These are phyloP conservation scores for Dipteronia dyeriana DNA, from an alignment of 345 rosid genomes.

Conservation along the genomic window DNA sequence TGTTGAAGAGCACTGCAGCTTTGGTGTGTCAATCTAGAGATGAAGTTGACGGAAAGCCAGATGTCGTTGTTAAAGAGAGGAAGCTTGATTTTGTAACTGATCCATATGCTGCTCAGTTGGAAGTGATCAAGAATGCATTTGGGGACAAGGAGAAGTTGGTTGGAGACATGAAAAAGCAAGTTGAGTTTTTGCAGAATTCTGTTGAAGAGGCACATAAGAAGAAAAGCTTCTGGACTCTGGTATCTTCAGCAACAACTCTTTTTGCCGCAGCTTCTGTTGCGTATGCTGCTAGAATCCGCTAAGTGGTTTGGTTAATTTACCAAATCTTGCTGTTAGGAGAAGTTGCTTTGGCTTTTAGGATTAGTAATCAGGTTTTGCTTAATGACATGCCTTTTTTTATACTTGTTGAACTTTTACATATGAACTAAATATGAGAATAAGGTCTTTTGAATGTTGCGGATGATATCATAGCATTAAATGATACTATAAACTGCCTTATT, in stretches of 20 bases:
- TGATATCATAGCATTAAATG: conserved; percentile 1
- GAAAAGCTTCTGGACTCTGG: conserved; percentile 57
- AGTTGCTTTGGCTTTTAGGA: conserved; percentile 16
- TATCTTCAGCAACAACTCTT: conserved; percentile 69
- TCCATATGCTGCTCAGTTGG: conserved; percentile 42
- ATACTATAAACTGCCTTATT: conserved; percentile 16
- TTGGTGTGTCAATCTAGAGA: conserved; percentile 34
- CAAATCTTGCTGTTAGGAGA: not conserved
- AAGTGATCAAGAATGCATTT: conserved; percentile 56
- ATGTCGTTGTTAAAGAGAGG: conserved; percentile 15
- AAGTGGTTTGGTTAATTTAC: conserved; percentile 17
- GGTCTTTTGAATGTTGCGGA: not conserved
- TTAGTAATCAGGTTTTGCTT: conserved; percentile 9
- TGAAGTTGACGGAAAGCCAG: conserved; percentile 24
- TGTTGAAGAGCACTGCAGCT: conserved; percentile 56
- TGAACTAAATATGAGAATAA: conserved; percentile 9
- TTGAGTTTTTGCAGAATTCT: conserved; percentile 51
- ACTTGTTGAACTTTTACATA: conserved; percentile 10
- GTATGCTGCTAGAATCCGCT: conserved; percentile 53
- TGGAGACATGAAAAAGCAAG: conserved; percentile 59
- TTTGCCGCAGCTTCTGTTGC: conserved; percentile 66
- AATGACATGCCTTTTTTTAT: conserved; percentile 13
- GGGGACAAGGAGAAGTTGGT: conserved; percentile 46
- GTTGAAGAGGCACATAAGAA: conserved; percentile 52
- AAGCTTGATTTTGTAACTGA: conserved; percentile 39